Evolutionary conservation across 768 basidiomycete genomes (phyloP), one percentile per base, ranked within the genome.

Genomic region (Mycena alexandri): DNA sequence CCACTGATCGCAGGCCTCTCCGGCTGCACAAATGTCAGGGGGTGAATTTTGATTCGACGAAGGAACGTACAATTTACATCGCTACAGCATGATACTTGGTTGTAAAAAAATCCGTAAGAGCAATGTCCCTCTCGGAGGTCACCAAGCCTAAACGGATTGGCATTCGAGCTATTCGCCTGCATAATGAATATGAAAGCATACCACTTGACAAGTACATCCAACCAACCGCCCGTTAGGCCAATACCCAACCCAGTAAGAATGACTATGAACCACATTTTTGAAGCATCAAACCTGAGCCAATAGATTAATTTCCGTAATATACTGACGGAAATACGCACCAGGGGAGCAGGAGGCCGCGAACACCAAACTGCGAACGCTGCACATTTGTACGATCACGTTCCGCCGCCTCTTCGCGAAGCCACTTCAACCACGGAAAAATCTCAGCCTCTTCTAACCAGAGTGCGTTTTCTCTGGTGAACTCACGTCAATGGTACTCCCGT

Each of bases 161-260:
- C 14, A 50, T 47, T 25, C 21, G 16, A 24, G 3, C 29, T 25
- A 25, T 54, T 44, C 41, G 8, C 42, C 8, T 3, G 38, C 63
- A 43, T 11, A 47, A 50, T 61, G 16, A 54, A 61, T 52, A 12
- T 58, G 69, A 24, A 24, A 36, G 78, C 82, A 53, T 75, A 91
- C 91, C 91, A 93, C 79, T 87, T 88, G 10, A 92, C 91, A 43
- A 92, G 78, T 9, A 93, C 86, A 78, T 93, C 91, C 63, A 93
- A 72, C 87, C 87, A 91, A 5, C 89, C 91, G 25, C 91, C 91
- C 22, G 86, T 84, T 12, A 90, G 78, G 5, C 91, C 91, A 48
- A 92, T 86, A 1, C 89, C 90, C 21, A 90, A 72, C 12, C 90
- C 91, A 21, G 90, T 90, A 54, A 85, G 68, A 67, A 90, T 83